Evolutionary conservation across 2,329 filamentous ascomycete genomes (phyloP), one percentile per base, ranked within the genome.

Genomic region (Lojkania enalia): DNA sequence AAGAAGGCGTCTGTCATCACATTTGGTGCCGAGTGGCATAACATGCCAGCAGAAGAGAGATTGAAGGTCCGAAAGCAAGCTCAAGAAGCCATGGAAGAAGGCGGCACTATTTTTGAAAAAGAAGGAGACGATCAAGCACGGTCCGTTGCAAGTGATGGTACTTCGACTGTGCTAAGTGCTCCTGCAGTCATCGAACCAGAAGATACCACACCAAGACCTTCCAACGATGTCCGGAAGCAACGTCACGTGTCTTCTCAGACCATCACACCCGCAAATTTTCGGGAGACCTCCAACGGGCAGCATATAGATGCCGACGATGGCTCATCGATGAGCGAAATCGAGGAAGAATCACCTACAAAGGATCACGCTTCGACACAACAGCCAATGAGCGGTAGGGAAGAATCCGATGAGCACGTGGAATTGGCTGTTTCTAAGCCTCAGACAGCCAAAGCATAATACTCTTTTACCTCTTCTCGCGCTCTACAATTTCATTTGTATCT

Each of bases 1-100:
- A 99, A 97, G 75, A 97, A 99, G 71, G 94, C 94, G 2, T 96
- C 90, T 1, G 88, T 99, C 44, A 89, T 99, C 56, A 95, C 89
- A n/a, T 95, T 99, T 65, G 90, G 91, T 6, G 84, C 85, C n/a
- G 92, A 96, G 58, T 85, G 96, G 74, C 86, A 92, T 60, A 86
- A 81, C 40, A 64, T 63, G 13, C 60, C 68, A 7, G 65, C 69
- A 16, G 69, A 71, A 40, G 69, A 71, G 52, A 52, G 68, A 20
- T 45, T 72, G 16, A 71, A 70, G 57, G 58, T 63, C 7, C 63
- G 67, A 37, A 70, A 67, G 39, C 66, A 67, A 40, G 58, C 67
- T 0, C 66, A 70, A 41, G 66, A 69, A 30, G 59, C 58, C 9
- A 29, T 55, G 19, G 56, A 58, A 11, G 64, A 62, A 20, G 46